Base-by-base conservation (phyloP, 441 rosid species). In the Rhodomyrtus psidioides region DNA sequence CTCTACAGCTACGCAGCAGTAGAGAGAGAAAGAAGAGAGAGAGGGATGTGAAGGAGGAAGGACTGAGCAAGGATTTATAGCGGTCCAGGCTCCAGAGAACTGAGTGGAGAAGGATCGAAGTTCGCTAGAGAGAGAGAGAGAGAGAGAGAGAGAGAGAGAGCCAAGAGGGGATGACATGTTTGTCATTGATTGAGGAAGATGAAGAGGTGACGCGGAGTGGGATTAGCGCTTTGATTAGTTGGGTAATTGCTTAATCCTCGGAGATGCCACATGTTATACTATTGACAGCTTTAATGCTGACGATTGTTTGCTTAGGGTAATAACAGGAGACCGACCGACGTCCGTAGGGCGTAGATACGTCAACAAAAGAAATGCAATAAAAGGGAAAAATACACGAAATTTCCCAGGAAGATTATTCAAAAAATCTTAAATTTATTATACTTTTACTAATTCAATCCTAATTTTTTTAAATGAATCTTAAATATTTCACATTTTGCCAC, bases 131-230 rank as follows among this genome's bases (percentile, higher is more conserved):
- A 14, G 83, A 65, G 59, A 82, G 85, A 83, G 74, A 53, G 42
- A 34, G 39, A 58, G 76, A 65, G 86, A 39, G 75, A 14, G 83
- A 65, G 59, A 82, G 85, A 83, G 74, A 53, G 42, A 34, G 39
- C n/a, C n/a, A n/a, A 58, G 76, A 75, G 42, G 30, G 12, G 91
- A 91, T 89, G 84, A 88, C 83, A 86, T 60, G 85, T 87, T 92
- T 91, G 90, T 89, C 89, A 86, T 86, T 85, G 90, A 90, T 85
- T 82, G 87, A 85, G 34, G 82, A 39, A 53, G 87, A 86, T 89
- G 53, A 83, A 42, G 46, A 24, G 49, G 51, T 74, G 75, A 79
- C 28, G 12, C 27, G 56, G 44, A 82, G 9, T 10, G n/a, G 16
- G 26, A 81, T 24, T 4, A 49, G 83, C 13, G 55, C 2, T 81